phyloP scores from a whole-genome alignment of 1,284 basidiomycete genomes.

The Leccinum ponderosum region DNA sequence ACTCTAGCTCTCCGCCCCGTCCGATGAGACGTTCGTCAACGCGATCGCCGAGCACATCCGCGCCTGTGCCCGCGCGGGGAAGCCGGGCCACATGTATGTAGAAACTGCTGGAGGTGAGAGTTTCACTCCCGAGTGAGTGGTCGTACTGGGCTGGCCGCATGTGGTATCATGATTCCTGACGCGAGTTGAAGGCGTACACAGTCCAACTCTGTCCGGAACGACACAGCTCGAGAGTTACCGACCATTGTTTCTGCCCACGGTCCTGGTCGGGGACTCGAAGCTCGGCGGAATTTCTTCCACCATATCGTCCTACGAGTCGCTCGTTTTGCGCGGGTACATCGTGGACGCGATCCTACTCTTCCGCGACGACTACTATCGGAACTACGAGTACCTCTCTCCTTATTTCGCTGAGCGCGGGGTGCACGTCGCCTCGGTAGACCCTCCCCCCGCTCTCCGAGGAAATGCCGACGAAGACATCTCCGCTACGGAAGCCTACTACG shows the following conservation, averaged over 20 bases:
- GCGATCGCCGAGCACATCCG: constrained; percentile 67
- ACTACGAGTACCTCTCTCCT: constrained; percentile 78
- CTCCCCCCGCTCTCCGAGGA: constrained; percentile 58
- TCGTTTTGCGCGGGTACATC: constrained; percentile 87
- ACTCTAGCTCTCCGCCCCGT: constrained; percentile 38
- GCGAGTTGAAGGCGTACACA: constrained; percentile 77
- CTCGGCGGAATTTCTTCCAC: constrained; percentile 97
- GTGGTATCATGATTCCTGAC: constrained; percentile 2
- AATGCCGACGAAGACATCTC: constrained; percentile 51
- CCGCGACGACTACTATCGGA: constrained; percentile 84
- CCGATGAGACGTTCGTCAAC: constrained; percentile 70
- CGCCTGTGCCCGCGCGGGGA: constrained; percentile 42
- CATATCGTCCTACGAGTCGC: constrained; percentile 90
- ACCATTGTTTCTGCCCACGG: constrained; percentile 82
- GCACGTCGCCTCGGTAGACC: constrained; percentile 54
- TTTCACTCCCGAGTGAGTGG: constrained; percentile 17
- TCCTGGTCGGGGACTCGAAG: constrained; percentile 86
- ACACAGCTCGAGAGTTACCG: constrained; percentile 87
- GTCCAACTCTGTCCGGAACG: constrained; percentile 83
- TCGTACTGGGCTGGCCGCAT: not conserved
- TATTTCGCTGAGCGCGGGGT: constrained; percentile 81
- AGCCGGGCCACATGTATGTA: constrained; percentile 72
- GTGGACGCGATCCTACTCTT: constrained; percentile 90
- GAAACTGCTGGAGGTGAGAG: constrained; percentile 92
- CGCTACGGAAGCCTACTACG: constrained; percentile 74